Evolutionary conservation across 495 filamentous ascomycete genomes (phyloP).

Genomic region (Pseudomonodictys pantanalensis): DNA sequence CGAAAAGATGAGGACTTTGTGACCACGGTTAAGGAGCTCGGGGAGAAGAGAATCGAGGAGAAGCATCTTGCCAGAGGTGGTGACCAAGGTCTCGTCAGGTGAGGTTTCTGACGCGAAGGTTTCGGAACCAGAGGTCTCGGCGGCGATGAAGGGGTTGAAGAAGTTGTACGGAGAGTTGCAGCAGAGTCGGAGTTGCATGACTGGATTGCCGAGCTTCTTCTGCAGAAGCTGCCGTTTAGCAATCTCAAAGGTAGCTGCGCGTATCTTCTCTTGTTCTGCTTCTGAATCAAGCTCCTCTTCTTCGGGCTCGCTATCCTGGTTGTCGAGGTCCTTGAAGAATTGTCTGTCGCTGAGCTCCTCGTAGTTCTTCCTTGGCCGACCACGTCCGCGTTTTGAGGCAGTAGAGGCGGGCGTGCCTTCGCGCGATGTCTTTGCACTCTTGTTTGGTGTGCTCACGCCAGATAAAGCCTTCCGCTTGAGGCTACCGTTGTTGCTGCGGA

Average conservation of each 20-base stretch:
- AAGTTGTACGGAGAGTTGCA: slow-evolving; percentile 97
- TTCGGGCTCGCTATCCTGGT: slow-evolving; percentile 31
- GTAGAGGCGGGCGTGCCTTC: slow-evolving; percentile 62
- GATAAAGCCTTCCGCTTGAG: slow-evolving; percentile 55
- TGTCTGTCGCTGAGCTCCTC: slow-evolving; percentile 72
- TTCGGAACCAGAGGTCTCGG: slow-evolving; percentile 42
- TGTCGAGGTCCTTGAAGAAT: slow-evolving; percentile 61
- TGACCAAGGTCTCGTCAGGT: slow-evolving; percentile 73
- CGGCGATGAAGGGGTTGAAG: slow-evolving; percentile 74
- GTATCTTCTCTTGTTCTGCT: slow-evolving; percentile 63
- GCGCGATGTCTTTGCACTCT: slow-evolving; percentile 70
- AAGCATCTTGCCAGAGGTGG: slow-evolving; percentile 90
- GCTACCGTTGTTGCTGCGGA: slow-evolving; percentile 40
- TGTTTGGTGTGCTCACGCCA: slow-evolving; percentile 48
- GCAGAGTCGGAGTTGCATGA: slow-evolving; percentile 87
- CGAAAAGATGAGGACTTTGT: slow-evolving; percentile 94
- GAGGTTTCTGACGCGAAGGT: slow-evolving; percentile 44
- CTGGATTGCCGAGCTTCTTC: slow-evolving; percentile 92
- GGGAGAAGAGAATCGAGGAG: slow-evolving; percentile 84
- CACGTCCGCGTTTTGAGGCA: slow-evolving; percentile 47
- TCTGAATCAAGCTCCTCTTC: slow-evolving; percentile 49
- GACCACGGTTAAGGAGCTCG: slow-evolving; percentile 66
- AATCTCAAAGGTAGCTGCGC: slow-evolving; percentile 68
- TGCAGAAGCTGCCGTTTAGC: slow-evolving; percentile 81
- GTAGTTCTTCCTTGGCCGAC: slow-evolving; percentile 58